Evolutionary conservation across 495 filamentous ascomycete species (phyloP).

Genomic region (Daldinia concentrica): DNA sequence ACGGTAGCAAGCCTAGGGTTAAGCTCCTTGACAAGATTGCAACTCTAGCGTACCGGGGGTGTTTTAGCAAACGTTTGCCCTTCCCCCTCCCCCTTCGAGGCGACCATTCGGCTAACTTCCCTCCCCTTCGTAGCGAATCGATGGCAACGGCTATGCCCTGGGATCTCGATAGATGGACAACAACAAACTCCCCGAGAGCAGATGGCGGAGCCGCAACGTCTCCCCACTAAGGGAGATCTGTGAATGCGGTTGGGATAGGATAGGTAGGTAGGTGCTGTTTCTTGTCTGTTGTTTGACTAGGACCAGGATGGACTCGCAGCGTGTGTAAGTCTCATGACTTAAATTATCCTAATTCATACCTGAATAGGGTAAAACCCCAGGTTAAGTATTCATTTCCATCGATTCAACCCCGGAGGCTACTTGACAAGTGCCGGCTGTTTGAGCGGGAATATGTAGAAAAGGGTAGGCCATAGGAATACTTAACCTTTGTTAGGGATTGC

Average conservation of each 20-base stretch:
- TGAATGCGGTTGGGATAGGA: neutral
- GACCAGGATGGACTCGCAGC: neutral
- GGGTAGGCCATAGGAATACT: no score
- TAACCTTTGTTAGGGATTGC: no score
- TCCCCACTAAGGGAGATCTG: neutral
- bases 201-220: constrained; percentile 1
- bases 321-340: neutral
- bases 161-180: constrained; percentile 6
- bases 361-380: neutral
- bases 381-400: neutral
- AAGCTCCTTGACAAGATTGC: constrained; percentile 18
- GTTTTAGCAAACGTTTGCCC: neutral
- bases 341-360: neutral
- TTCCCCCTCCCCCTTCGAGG: neutral
- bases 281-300: neutral
- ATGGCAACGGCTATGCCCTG: neutral
- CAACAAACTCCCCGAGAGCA: neutral
- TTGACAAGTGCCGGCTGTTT: neutral
- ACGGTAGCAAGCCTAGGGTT: neutral
- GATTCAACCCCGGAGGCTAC: constrained; percentile 1
- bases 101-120: neutral
- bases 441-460: neutral
- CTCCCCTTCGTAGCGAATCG: constrained; percentile 2
- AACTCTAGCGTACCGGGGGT: neutral
- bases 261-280: neutral